Evolutionary conservation across 305 asterid species (phyloP).

Genomic region (Fraxinus nigra): DNA sequence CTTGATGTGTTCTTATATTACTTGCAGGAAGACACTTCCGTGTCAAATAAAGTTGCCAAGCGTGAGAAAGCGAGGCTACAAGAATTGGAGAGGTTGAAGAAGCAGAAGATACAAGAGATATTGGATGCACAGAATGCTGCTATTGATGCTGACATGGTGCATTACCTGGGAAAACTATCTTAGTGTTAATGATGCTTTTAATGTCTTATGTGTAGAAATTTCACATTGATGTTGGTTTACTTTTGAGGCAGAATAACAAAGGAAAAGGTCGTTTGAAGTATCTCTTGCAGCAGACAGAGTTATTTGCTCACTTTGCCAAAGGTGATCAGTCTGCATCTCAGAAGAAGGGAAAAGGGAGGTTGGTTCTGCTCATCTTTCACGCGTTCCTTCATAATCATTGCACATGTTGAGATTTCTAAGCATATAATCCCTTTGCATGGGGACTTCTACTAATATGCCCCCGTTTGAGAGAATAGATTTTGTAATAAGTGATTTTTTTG

Average conservation of each 20-base stretch:
- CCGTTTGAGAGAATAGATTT: not conserved
- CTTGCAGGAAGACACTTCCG: conserved; percentile 29
- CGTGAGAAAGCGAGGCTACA: conserved; percentile 42
- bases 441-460: not conserved
- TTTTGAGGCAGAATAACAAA: conserved; percentile 70
- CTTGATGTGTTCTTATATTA: not conserved
- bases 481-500: not conserved
- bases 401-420: not conserved
- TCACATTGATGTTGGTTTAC: conserved; percentile 20
- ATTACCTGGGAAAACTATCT: not conserved
- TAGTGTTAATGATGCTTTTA: not conserved
- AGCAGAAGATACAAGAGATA: conserved; percentile 48
- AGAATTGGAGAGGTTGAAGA: conserved; percentile 48
- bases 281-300: conserved; percentile 96
- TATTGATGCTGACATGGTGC: conserved; percentile 53
- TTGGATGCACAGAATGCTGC: conserved; percentile 54
- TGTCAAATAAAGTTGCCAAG: conserved; percentile 28
- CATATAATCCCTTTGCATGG: not conserved
- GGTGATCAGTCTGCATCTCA: conserved; percentile 63
- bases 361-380: not conserved
- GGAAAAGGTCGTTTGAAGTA: conserved; percentile 94
- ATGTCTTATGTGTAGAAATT: not conserved
- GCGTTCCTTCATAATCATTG: not conserved
- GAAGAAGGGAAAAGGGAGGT: conserved; percentile 89
- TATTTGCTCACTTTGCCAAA: conserved; percentile 98